phyloP scores from a whole-genome alignment of 768 basidiomycete genomes.

The Auriscalpium vulgare region DNA sequence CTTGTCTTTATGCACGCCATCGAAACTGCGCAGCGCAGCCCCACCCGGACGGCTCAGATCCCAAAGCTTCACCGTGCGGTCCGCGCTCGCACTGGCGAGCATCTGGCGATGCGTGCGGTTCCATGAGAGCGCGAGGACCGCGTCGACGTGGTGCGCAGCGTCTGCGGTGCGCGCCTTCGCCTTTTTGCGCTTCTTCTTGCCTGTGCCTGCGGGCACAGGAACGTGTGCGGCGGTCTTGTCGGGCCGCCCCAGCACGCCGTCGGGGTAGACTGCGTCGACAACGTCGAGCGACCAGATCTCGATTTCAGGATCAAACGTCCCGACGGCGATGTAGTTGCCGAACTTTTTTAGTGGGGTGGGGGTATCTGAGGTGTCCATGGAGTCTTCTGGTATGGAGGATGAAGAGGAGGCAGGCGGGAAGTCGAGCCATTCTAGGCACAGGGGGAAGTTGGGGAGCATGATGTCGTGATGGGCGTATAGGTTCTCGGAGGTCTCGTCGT shows the following conservation, averaged over 20 bases:
- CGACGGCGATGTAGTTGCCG: constrained; percentile 93
- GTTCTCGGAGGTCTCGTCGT: constrained; percentile 86
- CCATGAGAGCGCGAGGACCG: constrained; percentile 91
- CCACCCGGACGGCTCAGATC: constrained; percentile 64
- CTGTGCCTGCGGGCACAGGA: constrained; percentile 76
- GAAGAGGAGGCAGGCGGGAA: constrained; percentile 63
- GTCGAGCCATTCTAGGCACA: constrained; percentile 99
- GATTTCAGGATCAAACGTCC: constrained; percentile 94
- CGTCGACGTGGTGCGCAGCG: constrained; percentile 81
- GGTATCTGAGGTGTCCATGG: constrained; percentile 16
- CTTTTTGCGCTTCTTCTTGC: constrained; percentile 95
- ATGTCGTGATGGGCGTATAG: constrained; percentile 96
- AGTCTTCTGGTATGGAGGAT: constrained; percentile 29
- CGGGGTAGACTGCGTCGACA: constrained; percentile 91
- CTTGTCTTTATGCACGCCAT: constrained; percentile 80
- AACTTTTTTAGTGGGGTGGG: constrained; percentile 30
- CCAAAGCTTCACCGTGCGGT: constrained; percentile 96
- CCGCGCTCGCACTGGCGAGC: constrained; percentile 87
- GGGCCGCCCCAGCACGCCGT: constrained; percentile 83
- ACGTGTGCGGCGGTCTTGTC: constrained; percentile 76
- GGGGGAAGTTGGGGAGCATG: constrained; percentile 94
- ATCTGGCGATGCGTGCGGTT: constrained; percentile 85
- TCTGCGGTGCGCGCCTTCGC: constrained; percentile 54
- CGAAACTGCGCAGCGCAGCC: constrained; percentile 80
- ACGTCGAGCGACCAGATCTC: constrained; percentile 97